Base-by-base conservation (phyloP, 371 early-diverging fungal genomes). In the Mucor ambiguus region DNA sequence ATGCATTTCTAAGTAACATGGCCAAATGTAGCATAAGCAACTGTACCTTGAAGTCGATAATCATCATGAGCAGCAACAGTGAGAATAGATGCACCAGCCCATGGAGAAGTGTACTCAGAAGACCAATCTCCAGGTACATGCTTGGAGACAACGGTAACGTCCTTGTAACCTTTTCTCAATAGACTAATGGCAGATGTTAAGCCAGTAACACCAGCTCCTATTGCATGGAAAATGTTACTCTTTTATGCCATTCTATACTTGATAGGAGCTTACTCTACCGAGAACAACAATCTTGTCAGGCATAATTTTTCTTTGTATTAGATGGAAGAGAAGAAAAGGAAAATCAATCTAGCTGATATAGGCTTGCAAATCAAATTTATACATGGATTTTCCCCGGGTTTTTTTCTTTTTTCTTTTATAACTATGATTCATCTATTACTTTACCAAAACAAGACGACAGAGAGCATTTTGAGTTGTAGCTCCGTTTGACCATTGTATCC, bases 201-300 rank as follows among this genome's bases (percentile, higher is more conserved):
- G 4, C 95, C 94, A 55, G 80, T 79, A 2, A 93, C 95, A 67
- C 95, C 95, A 18, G 90, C 91, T 20, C 94, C 94, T 81, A 12
- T 35, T 52, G 52, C 11, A 26, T 52, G 22, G 24, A 52, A 28
- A 16, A 52, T 52, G 52, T 52, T 28, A 52, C 26, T 18, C 14
- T 33, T 33, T 33, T 33, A 4, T 35, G 37, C 3, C 28, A 28
- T 52, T 14, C 4, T 3, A 22, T 1, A 12, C 9, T 46, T 0
- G 3, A 22, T 20, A 22, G n/a, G 22, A 22, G 2, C 9, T 11
- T 20, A 44, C 30, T 26, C 2, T 61, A 66, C 67, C 67, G 18
- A 66, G 67, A 28, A 66, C 56, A 35, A 66, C 18, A 33, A 60
- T 56, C 18, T 61, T 55, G n/a, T 57, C 58, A 1, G 48, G 28